Evolutionary conservation across 2,329 filamentous ascomycete species (phyloP).

Genomic region (Fusarium guadeloupense): DNA sequence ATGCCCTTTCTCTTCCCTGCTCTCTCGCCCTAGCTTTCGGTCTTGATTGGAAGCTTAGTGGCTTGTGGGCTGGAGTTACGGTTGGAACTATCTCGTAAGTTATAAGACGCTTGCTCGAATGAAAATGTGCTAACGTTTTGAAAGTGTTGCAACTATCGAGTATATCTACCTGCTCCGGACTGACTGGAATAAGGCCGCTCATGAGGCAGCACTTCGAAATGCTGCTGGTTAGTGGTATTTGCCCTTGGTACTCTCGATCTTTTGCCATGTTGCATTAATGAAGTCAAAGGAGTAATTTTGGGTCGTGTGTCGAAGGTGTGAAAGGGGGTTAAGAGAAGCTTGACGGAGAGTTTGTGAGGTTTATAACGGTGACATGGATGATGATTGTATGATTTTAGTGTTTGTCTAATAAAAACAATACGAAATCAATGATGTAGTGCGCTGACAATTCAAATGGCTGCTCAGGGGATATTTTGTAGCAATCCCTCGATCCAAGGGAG

Average conservation of each 20-base stretch:
- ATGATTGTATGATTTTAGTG: not conserved
- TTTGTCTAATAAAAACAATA: not conserved
- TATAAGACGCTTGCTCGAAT: not conserved
- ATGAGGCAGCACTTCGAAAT: conserved; percentile 63
- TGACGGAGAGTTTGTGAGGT: not conserved
- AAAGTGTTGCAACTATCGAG: conserved; percentile 63
- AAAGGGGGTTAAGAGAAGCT: not conserved
- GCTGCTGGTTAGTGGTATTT: conserved; percentile 49
- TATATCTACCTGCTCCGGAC: conserved; percentile 62
- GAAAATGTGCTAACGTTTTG: conserved; percentile 11
- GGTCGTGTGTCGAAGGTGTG: not conserved
- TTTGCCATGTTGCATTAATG: not conserved
- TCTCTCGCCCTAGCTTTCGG: conserved; percentile 82
- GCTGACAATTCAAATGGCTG: no score
- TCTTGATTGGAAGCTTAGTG: conserved; percentile 77
- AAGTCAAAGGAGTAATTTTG: not conserved
- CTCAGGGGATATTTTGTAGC: not conserved
- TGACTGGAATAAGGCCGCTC: conserved; percentile 63
- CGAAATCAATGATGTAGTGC: not conserved
- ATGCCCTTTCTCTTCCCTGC: conserved; percentile 84
- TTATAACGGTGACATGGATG: not conserved
- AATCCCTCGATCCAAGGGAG: not conserved
- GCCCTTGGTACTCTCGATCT: not conserved
- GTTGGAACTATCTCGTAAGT: conserved; percentile 73
- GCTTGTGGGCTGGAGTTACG: conserved; percentile 83